Base-by-base conservation (phyloP, 2,329 filamentous ascomycete genomes). In the Aspergillaceae sp. region DNA sequence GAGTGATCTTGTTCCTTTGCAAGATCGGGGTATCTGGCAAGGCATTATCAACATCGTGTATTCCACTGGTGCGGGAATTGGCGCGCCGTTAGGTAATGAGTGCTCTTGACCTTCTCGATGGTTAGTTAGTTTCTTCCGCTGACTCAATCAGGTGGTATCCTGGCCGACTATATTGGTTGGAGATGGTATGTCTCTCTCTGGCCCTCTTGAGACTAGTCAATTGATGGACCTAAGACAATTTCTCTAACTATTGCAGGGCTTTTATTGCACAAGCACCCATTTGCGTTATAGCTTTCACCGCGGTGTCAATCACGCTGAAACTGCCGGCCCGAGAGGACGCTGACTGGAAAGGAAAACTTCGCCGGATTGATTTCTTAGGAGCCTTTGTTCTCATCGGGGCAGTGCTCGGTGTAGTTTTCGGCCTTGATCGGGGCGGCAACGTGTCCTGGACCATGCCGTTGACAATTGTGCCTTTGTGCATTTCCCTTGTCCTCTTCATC, bases 141-240 rank as follows among this genome's bases (percentile, higher is more conserved):
- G 45, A 40, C 36, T 36, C 27, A 36, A 42, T 42, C 46, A 65
- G 59, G 77, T 10, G 86, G 86, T 2, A 62, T 86, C 5, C 63
- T 89, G n/a, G 79, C 84, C 0, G 85, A 89, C 62, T 78, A 74
- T 4, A 75, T 89, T 43, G 84, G 85, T 32, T 89, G 86, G 86
- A 72, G 86, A 53, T 88, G 84, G 82, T 80, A 67, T 60, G 70
- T 46, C n/a, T 36, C 26, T 36, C n/a, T 43, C 27, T 29, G 42
- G 32, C 10, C 19, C 19, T 19, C 19, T 19, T 19, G 19, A 19
- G 19, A 19, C 19, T 19, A 19, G 19, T 19, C 19, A 19, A 19
- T 19, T 19, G 19, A 19, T 19, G 19, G 19, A 19, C 19, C 19
- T 2, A 19, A 19, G 19, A 19, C 19, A 19, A 19, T 19, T 19